Base-by-base conservation (phyloP, 805 yeast genomes). In the Zygotorulaspora sp. region DNA sequence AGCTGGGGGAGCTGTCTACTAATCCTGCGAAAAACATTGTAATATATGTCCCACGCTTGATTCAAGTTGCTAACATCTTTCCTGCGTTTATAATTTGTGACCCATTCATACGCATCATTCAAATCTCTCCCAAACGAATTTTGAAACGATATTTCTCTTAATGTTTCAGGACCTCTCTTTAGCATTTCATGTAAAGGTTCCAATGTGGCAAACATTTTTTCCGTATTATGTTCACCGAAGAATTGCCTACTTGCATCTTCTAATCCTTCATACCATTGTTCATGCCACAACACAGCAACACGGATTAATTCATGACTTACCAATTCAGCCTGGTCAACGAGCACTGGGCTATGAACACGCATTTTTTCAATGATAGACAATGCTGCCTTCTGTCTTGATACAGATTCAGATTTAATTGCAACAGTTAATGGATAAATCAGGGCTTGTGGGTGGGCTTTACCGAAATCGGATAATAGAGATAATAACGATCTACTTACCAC, bases 31-130 rank as follows among this genome's bases (percentile, higher is more conserved):
- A 90, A 92, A 2, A 92, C 96, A 48, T 83, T 83, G 61, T 90
- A 89, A 58, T 90, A 90, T 12, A 89, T 81, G 59, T 90, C 97
- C 98, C 98, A 90, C 0, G 97, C 97, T 62, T 92, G 97, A 54
- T 89, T 88, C 61, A 90, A 64, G 50, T 88, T 90, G 16, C 94
- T 80, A 34, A 80, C 76, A 57, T 92, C 97, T 42, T 80, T 84
- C 0, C 95, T 83, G 31, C 87, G 70, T 57, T 86, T 81, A 66
- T 77, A 92, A 54, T 86, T 85, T 58, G 80, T 69, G 1, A 89
- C 82, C 96, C 97, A 90, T 52, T 88, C 95, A 52, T 83, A 79
- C 0, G 98, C 98, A 61, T 88, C 96, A 20, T 78, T 79, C 42
- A 92, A 67, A 47, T 92, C 99, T 43, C 95, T 73, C 3, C 97